Conservation (phyloP, 2,329 filamentous ascomycete genomes). For the Aspergillus fructus region DNA sequence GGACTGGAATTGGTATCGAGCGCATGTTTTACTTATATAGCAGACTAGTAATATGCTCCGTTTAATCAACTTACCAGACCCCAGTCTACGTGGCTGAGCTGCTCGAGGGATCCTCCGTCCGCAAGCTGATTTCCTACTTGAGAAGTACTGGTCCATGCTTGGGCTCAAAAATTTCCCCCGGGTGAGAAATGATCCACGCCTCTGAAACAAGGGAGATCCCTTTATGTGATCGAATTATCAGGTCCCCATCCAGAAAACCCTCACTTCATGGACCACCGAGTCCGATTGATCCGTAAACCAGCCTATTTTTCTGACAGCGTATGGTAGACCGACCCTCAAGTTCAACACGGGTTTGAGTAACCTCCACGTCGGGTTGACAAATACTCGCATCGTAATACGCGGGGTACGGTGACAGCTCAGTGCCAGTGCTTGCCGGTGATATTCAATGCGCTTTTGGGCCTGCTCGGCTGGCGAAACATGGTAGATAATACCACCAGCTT, state of each 20-base stretch:
- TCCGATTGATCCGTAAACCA: background rate
- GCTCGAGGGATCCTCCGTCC: too few relatives aligned
- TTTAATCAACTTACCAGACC: background rate
- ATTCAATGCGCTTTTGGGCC: background rate
- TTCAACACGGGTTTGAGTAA: background rate
- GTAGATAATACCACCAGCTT: background rate
- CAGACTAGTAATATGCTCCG: background rate
- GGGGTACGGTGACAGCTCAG: background rate
- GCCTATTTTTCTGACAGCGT: background rate
- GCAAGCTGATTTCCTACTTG: background rate
- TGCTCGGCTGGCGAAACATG: background rate
- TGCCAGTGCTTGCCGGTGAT: background rate
- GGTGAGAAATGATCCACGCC: background rate
- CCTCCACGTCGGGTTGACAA: background rate
- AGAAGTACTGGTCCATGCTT: background rate
- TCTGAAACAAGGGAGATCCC: background rate
- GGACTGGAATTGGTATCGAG: background rate
- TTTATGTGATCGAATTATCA: background rate
- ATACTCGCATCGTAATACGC: background rate
- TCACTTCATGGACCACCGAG: background rate
- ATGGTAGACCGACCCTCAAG: background rate
- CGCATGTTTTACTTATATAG: background rate
- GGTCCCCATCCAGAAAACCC: background rate
- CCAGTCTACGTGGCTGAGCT: too few relatives aligned
- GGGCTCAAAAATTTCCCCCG: background rate